phyloP scores from a whole-genome alignment of 2,329 filamentous ascomycete genomes.

The Didymella sp. region DNA sequence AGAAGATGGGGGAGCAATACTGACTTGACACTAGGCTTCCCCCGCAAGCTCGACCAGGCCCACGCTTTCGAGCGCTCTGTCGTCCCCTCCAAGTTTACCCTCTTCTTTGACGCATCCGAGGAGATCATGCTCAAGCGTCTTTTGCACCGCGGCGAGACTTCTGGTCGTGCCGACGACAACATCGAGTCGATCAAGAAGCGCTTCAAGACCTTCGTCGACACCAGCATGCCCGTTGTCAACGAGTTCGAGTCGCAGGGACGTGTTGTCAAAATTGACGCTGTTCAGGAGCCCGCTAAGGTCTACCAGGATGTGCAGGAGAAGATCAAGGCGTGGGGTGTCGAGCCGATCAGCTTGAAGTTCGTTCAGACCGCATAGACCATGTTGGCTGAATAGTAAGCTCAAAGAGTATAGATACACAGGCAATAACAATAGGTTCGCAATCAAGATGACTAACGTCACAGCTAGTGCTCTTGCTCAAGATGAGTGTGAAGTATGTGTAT shows the following conservation, averaged over 20 bases:
- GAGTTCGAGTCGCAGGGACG: slow-evolving; percentile 77
- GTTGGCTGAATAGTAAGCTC: not conserved
- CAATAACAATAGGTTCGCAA: not conserved
- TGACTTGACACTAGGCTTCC: slow-evolving; percentile 69
- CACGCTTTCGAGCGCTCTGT: slow-evolving; percentile 91
- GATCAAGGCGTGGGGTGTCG: slow-evolving; percentile 45
- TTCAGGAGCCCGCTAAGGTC: slow-evolving; percentile 69
- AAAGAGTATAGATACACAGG: not conserved
- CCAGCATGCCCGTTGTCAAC: slow-evolving; percentile 95
- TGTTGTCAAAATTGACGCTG: slow-evolving; percentile 82
- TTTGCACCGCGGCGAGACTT: slow-evolving; percentile 89
- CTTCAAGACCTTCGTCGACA: slow-evolving; percentile 92
- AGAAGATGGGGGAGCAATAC: not conserved
- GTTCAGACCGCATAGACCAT: slow-evolving; percentile 30
- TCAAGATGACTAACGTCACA: not conserved
- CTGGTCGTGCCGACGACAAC: slow-evolving; percentile 91
- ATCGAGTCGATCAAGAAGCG: slow-evolving; percentile 95
- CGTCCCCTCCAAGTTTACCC: slow-evolving; percentile 80
- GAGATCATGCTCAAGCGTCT: slow-evolving; percentile 83
- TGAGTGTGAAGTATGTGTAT: slow-evolving; percentile 30
- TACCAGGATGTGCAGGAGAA: slow-evolving; percentile 59
- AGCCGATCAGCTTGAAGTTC: slow-evolving; percentile 42
- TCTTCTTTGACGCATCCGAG: slow-evolving; percentile 96
- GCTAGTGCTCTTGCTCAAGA: not conserved
- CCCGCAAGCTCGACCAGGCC: slow-evolving; percentile 96